Evolutionary conservation across 257 asterid species (phyloP), one percentile per base, ranked within the genome.

Genomic region (Coffea canephora): DNA sequence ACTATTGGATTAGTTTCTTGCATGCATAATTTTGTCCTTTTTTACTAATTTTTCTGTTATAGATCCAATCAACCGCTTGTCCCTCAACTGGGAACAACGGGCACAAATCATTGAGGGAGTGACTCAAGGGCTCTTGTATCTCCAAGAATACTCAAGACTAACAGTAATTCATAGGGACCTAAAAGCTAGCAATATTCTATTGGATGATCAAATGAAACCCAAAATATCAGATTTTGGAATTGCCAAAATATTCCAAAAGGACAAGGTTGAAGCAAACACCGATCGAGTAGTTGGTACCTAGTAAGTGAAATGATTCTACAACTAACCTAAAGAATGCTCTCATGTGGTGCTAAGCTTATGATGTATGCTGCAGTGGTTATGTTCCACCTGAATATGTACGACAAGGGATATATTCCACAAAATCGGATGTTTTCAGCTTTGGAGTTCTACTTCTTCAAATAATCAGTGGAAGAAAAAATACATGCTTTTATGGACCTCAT

Each of bases 301-400:
- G 88, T 87, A 81, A 83, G 85, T 78, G 48, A 27, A 77, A 36
- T 74, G 55, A 71, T 64, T 64, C 39, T 64, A n/a, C 14, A n/a
- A 14, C 59, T 85, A 87, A 78, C 87, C 85, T 76, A 88, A 87
- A 67, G 86, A 87, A 73, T 87, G 83, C 84, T 87, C 90, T 14
- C 59, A 18, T 14, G 6, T 2, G 19, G 2, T 52, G 19, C 19
- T 52, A 14, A 52, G 21, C 59, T 14, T 52, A 52, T 52, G 59
- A 52, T 52, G 1, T 14, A 4, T 52, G 5, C 59, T 52, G 59
- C 59, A 87, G 90, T 62, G 90, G 90, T 25, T 79, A 80, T 65
- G 75, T 87, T 68, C 89, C 90, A 23, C 90, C 90, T 7, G 89
- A 85, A 62, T 87, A 87, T 68, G 86, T 83, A 61, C 78, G 82